Percentiles rank a stretch among this genome's conserved stretches.
Evolutionary conservation across 2,329 filamentous ascomycete genomes (phyloP).

Genomic region (Sarocladiaceae sp.): DNA sequence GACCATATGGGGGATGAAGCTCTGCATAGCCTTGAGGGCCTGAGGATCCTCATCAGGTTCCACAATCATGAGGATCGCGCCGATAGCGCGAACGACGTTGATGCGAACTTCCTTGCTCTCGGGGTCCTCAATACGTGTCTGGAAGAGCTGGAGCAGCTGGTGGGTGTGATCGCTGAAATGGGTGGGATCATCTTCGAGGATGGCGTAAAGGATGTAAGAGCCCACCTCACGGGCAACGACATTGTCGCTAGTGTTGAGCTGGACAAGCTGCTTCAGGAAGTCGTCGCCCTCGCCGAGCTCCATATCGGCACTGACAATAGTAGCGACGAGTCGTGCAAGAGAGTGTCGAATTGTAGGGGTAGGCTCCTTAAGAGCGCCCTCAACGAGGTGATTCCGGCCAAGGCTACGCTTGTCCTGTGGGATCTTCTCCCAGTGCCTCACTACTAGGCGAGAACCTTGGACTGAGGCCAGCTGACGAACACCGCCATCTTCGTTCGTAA

Average conservation of each 20-base stretch:
- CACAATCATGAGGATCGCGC: constrained; percentile 80
- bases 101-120: constrained; percentile 89
- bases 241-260: constrained; percentile 70
- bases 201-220: constrained; percentile 88
- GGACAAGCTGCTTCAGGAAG: constrained; percentile 73
- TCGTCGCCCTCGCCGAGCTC: constrained; percentile 71
- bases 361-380: constrained; percentile 77
- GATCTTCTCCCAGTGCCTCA: constrained; percentile 80
- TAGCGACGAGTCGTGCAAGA: constrained; percentile 80
- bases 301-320: constrained; percentile 81
- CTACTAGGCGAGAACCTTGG: constrained; percentile 77
- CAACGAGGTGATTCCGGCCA: constrained; percentile 77
- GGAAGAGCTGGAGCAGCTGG: constrained; percentile 79
- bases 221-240: constrained; percentile 83
- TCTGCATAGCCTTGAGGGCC: constrained; percentile 70
- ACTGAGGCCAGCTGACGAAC: constrained; percentile 89
- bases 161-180: constrained; percentile 77
- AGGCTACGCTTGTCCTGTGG: constrained; percentile 71
- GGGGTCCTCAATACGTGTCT: constrained; percentile 81
- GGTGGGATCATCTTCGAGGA: constrained; percentile 83
- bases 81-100: constrained; percentile 89
- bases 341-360: constrained; percentile 77
- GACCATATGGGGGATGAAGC: constrained; percentile 82
- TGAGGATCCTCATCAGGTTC: constrained; percentile 81
- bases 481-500: constrained; percentile 67